Evolutionary conservation across 352 stramenopile genomes (phyloP), one percentile per base, ranked within the genome.

Genomic region (Globisporangium carolinianum): DNA sequence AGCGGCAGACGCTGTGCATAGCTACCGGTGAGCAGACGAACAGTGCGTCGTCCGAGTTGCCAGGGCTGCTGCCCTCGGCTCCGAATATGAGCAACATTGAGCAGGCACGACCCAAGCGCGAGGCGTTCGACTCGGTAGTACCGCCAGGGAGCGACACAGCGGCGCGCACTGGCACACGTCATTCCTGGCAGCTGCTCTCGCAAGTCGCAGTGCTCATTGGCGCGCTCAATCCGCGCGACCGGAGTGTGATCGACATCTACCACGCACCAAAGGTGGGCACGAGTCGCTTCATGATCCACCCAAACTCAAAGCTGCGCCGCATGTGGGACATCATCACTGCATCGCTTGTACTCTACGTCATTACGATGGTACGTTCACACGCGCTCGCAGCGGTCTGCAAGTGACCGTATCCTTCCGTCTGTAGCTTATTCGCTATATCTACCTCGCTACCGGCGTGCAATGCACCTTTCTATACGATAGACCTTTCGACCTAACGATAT

Each of bases 321-420:
- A 17, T 76, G 6, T 95, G 85, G 85, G 85, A 93, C 52, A 54
- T 88, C 37, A 46, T 65, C 50, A 92, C 82, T n/a, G 84, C 85
- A 24, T 63, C 62, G 55, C 75, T 81, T 53, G 77, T 95, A 18
- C 24, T 95, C n/a, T 89, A 91, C 63, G 83, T 93, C 8, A 87
- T 79, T 46, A 59, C 73, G 18, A 73, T 90, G 65, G 82, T 87
- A 60, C 36, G 61, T 14, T 36, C 24, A 37, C n/a, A 32, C 36
- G 1, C 6, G 43, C 43, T 47, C 18, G 24, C 24, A 32, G 24
- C 2, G 24, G 24, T 32, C 24, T 32, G 24, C 24, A 32, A 32
- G 24, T 32, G 24, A 32, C 2, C 24, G 24, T 32, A 32, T 32
- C 24, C 24, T 32, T 32, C 24, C 24, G 24, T 32, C 24, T 32